These are phyloP conservation scores for Cladosporium sp. DNA, from an alignment of 2,329 filamentous ascomycete genomes.

Conservation along the genomic window DNA sequence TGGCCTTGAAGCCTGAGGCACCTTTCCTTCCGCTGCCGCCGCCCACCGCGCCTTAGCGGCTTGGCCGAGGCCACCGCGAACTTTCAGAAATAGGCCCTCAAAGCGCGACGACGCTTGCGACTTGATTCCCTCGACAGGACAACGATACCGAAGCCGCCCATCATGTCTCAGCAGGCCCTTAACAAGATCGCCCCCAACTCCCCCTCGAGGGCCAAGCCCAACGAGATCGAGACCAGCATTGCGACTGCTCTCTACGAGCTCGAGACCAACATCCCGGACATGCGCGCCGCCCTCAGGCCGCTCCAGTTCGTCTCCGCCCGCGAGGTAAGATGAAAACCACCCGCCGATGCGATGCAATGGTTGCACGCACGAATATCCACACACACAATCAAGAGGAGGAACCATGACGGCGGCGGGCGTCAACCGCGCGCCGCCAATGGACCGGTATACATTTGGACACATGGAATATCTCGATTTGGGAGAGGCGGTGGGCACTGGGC, in stretches of 20 bases:
- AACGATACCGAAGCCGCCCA: slow-evolving; percentile 28
- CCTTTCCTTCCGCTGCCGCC: neutral
- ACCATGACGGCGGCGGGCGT: no score
- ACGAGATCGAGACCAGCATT: slow-evolving; percentile 95
- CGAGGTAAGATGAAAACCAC: slow-evolving; percentile 70
- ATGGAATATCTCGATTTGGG: slow-evolving; percentile 28
- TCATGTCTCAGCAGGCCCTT: slow-evolving; percentile 63
- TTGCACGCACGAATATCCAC: slow-evolving; percentile 9
- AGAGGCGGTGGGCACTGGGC: slow-evolving; percentile 53
- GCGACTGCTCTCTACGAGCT: slow-evolving; percentile 97
- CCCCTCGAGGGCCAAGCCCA: slow-evolving; percentile 91
- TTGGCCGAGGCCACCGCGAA: neutral
- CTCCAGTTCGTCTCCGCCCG: slow-evolving; percentile 98
- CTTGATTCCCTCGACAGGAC: neutral
- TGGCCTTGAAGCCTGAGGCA: no score
- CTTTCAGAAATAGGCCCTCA: neutral
- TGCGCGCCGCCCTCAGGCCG: slow-evolving; percentile 91
- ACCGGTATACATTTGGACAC: slow-evolving; percentile 8
- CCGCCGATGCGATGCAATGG: slow-evolving; percentile 11
- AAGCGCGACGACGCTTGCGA: neutral
- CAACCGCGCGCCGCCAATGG: neutral
- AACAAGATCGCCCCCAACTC: slow-evolving; percentile 99
- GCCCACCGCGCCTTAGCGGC: neutral
- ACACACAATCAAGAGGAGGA: slow-evolving; percentile 7
- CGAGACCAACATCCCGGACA: slow-evolving; percentile 98